Base-by-base conservation (phyloP, 2,329 filamentous ascomycete genomes). In the Sporothrix mexicana region DNA sequence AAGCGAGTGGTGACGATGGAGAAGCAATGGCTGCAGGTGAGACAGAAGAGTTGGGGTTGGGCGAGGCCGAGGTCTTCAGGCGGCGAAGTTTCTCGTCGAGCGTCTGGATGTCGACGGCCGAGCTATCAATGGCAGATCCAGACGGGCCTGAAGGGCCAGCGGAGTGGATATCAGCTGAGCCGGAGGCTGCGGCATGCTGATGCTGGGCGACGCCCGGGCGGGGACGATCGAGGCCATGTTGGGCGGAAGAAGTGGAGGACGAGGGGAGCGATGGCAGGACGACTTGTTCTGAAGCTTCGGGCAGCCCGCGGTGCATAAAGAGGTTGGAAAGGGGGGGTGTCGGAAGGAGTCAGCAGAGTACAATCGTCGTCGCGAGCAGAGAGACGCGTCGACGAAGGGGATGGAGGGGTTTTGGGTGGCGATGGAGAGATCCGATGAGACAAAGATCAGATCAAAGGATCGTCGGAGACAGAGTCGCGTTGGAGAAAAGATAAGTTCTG, bases 271-370 rank as follows among this genome's bases (percentile, higher is more conserved):
- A 81, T 77, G 80, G 78, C 75, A 82, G 82, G 76, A 78, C 80
- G 78, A 78, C 79, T 77, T 79, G 79, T 82, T 83, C 79, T 81
- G 83, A 81, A 85, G 79, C 82, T 80, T 85, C 83, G 78, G 79
- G 78, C 76, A 83, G 83, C 85, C 86, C 87, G 86, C 83, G 84
- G 84, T 90, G 89, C 89, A 91, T 91, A 89, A 87, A 91, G 88
- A 81, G 85, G 45, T 43, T 72, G 72, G 69, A 43, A 49, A 68
- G 53, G 41, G 62, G 62, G 69, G 15, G 23, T 20, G 30, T 66
- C 41, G n/a, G 30, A 55, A 30, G n/a, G 70, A 49, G 30, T 2
- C 20, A 25, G 23, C 25, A 43, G 41, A 13, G 12, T 17, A 36
- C 57, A 47, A 30, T 71, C 72, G 72, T 73, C 72, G 69, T 71